Evolutionary conservation across 139 green algal species (phyloP), one percentile per base, ranked within the genome.

Genomic region (Chlamydomonas incerta): DNA sequence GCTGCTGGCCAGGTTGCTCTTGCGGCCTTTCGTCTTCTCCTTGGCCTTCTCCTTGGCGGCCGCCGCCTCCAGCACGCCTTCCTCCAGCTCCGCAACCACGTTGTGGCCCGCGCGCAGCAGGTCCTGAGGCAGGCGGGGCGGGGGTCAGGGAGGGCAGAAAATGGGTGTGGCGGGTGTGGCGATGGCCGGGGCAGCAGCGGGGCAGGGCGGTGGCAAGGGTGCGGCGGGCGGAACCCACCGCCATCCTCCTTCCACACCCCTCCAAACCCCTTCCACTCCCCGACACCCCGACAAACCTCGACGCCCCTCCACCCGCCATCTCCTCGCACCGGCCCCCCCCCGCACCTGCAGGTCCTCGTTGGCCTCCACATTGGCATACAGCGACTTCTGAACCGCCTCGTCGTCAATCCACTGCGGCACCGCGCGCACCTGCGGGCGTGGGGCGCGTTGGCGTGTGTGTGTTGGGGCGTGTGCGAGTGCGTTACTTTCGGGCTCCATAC

Each of bases 351-450:
- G 80, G 35, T 85, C 80, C 33, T 85, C 50, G 26, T 85, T 76
- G 15, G 80, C 80, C 67, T 55, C 57, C 50, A 85, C 80, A 50
- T 85, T 85, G 67, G 84, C 74, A 52, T 76, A 82, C 52, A 88
- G 66, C 63, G 73, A 82, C 66, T 79, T 79, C 60, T 92, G 85
- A 31, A 92, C 60, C n/a, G 80, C 46, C 34, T 72, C 65, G 57
- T 92, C 89, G 55, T 92, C 89, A 0, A 94, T 83, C 91, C 91
- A 94, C 20, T 91, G 87, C 1, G 91, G 91, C 74, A 94, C 87
- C 13, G 91, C 91, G 2, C 91, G 87, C 35, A 50, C 41, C 41
- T 50, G 41, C 41, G 41, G n/a, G n/a, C n/a, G n/a, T n/a, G n/a
- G n/a, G n/a, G n/a, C n/a, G n/a, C n/a, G n/a, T n/a, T n/a, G n/a